Base-by-base conservation (phyloP, 2,329 filamentous ascomycete genomes). In the Sarocladiaceae sp. region DNA sequence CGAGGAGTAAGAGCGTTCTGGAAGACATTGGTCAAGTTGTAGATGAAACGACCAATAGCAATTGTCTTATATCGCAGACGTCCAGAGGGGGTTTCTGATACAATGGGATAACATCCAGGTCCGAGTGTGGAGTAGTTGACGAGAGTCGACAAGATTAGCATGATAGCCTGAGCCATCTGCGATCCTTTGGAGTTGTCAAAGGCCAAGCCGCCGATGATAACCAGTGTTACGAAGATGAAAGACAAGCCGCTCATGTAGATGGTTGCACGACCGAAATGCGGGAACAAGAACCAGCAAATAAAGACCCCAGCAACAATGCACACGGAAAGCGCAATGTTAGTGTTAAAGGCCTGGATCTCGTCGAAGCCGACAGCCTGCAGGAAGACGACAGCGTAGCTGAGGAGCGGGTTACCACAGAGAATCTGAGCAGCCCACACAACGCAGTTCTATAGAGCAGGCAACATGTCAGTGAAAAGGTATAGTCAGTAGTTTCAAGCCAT, bases 361-460 rank as follows among this genome's bases (percentile, higher is more conserved):
- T 53, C 52, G 47, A 78, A 62, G 3, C 74, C 74, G 6, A 72
- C 70, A 45, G 74, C 68, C 43, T 68, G 57, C 44, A 78, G 68
- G 47, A 69, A 61, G 48, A 77, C 73, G 1, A 72, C 73, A 3
- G 72, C 74, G 49, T 73, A 78, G 20, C 68, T 64, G 33, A 71
- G 74, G 53, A 79, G 74, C 1, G 73, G 70, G 51, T 75, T 51
- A 6, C 61, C 61, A 43, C 57, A 60, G 11, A 63, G 52, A 1
- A 55, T 54, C 50, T 63, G 61, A 9, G 59, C 59, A 3, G 54
- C 45, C 41, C 53, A 63, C 2, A 55, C 52, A 21, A 56, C 47
- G 37, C 55, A 54, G 3, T n/a, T n/a, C n/a, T n/a, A n/a, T n/a
- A n/a, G n/a, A n/a, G 3, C n/a, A n/a, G n/a, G n/a, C n/a, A n/a